Conservation (phyloP, 257 asterid genomes). For the Plantago elongata region DNA sequence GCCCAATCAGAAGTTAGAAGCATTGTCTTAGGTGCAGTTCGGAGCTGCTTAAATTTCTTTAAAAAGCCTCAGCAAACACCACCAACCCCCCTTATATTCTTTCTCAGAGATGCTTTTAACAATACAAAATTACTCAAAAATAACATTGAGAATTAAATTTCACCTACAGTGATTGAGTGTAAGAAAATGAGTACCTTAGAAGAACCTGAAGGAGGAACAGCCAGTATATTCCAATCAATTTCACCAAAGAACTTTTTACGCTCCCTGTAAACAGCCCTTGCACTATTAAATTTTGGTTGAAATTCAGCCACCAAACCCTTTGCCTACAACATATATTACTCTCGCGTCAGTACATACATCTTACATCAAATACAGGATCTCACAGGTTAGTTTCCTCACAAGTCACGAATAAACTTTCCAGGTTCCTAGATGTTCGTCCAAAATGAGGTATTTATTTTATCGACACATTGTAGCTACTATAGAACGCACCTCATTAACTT, state of each 20-base stretch:
- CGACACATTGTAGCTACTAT: too few species aligned
- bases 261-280: constrained; percentile 97
- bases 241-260: constrained; percentile 85
- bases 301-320: constrained; percentile 89
- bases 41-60: neutral
- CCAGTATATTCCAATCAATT: constrained; percentile 98
- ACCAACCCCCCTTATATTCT: too few species aligned
- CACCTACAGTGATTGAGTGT: constrained; percentile 2
- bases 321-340: constrained; percentile 53
- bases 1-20: neutral
- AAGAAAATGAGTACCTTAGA: constrained; percentile 47
- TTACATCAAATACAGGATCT: neutral
- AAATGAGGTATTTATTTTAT: too few species aligned
- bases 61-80: too few species aligned
- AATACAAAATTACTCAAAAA: neutral
- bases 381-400: neutral
- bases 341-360: constrained; percentile 17
- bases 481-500: too few species aligned
- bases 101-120: neutral
- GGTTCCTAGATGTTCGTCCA: too few species aligned
- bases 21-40: neutral
- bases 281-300: constrained; percentile 94
- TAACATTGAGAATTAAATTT: constrained; percentile 6
- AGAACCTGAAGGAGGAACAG: constrained; percentile 89
- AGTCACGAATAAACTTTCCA: too few species aligned